phyloP scores from a whole-genome alignment of 2,329 filamentous ascomycete genomes.

The Aspergillus oerlinghausenensis region DNA sequence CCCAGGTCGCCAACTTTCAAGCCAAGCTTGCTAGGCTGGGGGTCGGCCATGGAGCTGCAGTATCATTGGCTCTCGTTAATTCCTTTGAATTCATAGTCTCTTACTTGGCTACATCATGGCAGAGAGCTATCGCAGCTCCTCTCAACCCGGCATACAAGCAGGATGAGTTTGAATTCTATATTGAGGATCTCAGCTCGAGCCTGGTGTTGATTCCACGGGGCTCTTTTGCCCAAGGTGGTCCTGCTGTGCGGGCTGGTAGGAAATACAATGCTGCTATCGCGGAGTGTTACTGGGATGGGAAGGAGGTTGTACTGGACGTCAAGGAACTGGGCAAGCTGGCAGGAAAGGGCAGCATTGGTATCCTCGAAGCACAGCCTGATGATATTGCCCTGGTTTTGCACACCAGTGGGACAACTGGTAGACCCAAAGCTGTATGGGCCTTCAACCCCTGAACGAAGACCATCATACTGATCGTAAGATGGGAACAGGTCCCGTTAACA shows the following conservation, averaged over 20 bases:
- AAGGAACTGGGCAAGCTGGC: slow-evolving; percentile 68
- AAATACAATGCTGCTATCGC: slow-evolving; percentile 81
- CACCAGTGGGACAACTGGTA: slow-evolving; percentile 78
- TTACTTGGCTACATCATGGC: slow-evolving; percentile 81
- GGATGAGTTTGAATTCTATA: slow-evolving; percentile 87
- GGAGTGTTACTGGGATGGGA: slow-evolving; percentile 74
- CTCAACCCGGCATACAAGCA: slow-evolving; percentile 86
- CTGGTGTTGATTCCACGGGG: slow-evolving; percentile 72
- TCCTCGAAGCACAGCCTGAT: slow-evolving; percentile 61
- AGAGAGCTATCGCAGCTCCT: slow-evolving; percentile 78
- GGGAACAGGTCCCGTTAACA: slow-evolving; percentile 63
- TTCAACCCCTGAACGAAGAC: background rate
- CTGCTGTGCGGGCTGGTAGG: slow-evolving; percentile 70
- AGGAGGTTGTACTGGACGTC: slow-evolving; percentile 69
- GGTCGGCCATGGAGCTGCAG: slow-evolving; percentile 63
- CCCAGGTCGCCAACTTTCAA: slow-evolving; percentile 68
- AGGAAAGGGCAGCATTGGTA: slow-evolving; percentile 43
- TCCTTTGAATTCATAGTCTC: slow-evolving; percentile 84
- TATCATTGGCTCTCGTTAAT: slow-evolving; percentile 79
- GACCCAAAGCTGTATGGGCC: slow-evolving; percentile 68
- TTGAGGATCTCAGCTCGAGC: slow-evolving; percentile 77
- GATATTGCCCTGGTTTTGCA: slow-evolving; percentile 79
- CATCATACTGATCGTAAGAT: slow-evolving; percentile 5
- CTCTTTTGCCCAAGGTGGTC: slow-evolving; percentile 60
- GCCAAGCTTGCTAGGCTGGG: slow-evolving; percentile 71